Percentiles rank a stretch among this genome's conserved stretches.
Evolutionary conservation across 257 asterid species (phyloP).

Genomic region (Solanum bulbocastanum): DNA sequence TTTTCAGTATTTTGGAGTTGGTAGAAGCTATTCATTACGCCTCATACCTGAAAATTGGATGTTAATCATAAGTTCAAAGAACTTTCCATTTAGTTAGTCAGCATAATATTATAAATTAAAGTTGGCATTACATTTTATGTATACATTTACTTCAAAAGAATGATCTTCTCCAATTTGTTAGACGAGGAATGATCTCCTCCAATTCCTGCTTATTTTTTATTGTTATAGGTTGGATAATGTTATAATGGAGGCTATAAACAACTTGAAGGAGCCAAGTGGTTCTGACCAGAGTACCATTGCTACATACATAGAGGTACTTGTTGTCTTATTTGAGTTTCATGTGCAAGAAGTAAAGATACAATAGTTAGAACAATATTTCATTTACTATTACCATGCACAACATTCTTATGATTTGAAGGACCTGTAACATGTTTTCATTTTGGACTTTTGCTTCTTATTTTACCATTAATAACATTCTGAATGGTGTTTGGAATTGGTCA

Average conservation of each 20-base stretch:
- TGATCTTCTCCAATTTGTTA: background rate
- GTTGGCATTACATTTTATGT: background rate
- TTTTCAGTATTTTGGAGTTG: too few species aligned
- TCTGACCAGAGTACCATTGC: too few species aligned
- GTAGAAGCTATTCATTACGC: too few species aligned
- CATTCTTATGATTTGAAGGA: background rate
- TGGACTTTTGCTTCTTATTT: background rate
- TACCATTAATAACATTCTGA: background rate
- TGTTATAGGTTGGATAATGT: background rate
- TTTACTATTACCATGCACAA: background rate
- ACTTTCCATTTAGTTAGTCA: background rate
- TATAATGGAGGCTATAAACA: too few species aligned
- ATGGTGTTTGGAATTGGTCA: background rate
- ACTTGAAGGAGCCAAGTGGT: too few species aligned
- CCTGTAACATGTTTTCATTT: background rate
- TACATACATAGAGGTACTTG: too few species aligned
- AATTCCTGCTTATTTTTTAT: background rate
- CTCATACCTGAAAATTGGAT: too few species aligned
- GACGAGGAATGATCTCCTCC: background rate
- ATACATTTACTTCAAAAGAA: background rate
- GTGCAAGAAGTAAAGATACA: background rate
- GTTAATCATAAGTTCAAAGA: background rate
- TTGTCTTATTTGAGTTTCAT: constrained; percentile 1
- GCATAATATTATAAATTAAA: background rate
- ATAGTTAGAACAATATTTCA: background rate